Percentiles rank a stretch among this genome's conserved stretches.
These are phyloP conservation scores for Torulaspora globosa DNA, from an alignment of 1,139 yeast species.

Conservation along the genomic window DNA sequence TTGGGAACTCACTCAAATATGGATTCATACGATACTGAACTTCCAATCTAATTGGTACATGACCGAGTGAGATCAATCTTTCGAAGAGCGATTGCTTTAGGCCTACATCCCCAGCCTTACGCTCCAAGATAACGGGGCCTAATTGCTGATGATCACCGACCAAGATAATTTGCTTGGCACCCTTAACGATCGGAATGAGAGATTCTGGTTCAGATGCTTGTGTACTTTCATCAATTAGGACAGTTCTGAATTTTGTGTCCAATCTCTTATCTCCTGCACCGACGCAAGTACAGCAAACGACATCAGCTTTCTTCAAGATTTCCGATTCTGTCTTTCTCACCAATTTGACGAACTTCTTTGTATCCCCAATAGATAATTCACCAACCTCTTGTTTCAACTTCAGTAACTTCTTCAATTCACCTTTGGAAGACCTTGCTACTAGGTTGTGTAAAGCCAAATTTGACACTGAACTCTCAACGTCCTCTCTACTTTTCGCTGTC, in stretches of 20 bases:
- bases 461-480: conserved; percentile 60
- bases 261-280: conserved; percentile 82
- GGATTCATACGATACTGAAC: conserved; percentile 98
- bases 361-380: conserved; percentile 58
- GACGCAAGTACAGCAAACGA: conserved; percentile 86
- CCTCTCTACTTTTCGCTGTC: conserved; percentile 75
- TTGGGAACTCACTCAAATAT: conserved; percentile 76
- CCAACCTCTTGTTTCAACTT: conserved; percentile 63
- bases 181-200: conserved; percentile 81
- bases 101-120: conserved; percentile 81
- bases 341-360: conserved; percentile 43
- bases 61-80: conserved; percentile 78
- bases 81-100: conserved; percentile 81
- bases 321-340: conserved; percentile 48
- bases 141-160: conserved; percentile 96
- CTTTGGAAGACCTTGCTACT: conserved; percentile 47
- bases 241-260: conserved; percentile 59
- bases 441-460: conserved; percentile 52
- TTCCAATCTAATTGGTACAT: conserved; percentile 77
- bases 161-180: conserved; percentile 81
- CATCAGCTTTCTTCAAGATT: conserved; percentile 60
- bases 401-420: conserved; percentile 55
- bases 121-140: conserved; percentile 83
- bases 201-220: conserved; percentile 94
- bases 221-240: conserved; percentile 86